Evolutionary conservation across 1,139 yeast species (phyloP), one percentile per base, ranked within the genome.

Genomic region (Geotrichum phurueaensis): DNA sequence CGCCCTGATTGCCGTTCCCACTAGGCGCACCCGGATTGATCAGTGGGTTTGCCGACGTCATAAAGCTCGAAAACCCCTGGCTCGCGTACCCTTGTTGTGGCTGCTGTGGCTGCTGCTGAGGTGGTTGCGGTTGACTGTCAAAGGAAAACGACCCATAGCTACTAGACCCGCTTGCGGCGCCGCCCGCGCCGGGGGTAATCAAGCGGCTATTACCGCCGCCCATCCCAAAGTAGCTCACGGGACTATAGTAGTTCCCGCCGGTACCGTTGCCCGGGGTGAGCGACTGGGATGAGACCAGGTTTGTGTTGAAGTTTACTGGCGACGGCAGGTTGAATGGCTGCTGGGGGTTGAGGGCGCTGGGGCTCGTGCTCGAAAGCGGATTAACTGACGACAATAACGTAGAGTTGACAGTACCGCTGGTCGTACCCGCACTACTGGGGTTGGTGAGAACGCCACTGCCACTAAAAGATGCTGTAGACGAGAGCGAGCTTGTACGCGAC

Each of bases 311-410:
- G 25, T 49, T 43, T n/a, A 53, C 56, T 25, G 56, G 56, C 22
- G 56, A 53, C n/a, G 56, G 56, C 51, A 53, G 25, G 25, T 53
- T 53, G 29, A 23, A 53, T 4, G 51, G 43, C 39, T 53, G 51
- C 10, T 53, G 56, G 12, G 23, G 50, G 23, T 47, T 20, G 23
- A 20, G 50, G 4, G 23, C n/a, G 12, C 31, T 53, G 22, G 51
- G 20, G 6, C 20, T 27, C 7, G 56, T 31, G 15, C 39, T 53
- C 7, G 56, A 43, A n/a, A 53, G 23, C 1, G 56, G 50, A 45
- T 53, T 53, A 49, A 53, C 39, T 50, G 47, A 23, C 20, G 56
- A 18, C 20, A 53, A 15, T n/a, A 53, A 22, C 20, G 36, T 53
- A 22, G 51, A 53, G 29, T 20, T 22, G 27, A 33, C 56, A 53